A percentile compares a stretch with the other conserved stretches of the same genome.
Conservation (phyloP, 2,329 filamentous ascomycete genomes). For the Ophiocordyceps camponoti-rufipedis region DNA sequence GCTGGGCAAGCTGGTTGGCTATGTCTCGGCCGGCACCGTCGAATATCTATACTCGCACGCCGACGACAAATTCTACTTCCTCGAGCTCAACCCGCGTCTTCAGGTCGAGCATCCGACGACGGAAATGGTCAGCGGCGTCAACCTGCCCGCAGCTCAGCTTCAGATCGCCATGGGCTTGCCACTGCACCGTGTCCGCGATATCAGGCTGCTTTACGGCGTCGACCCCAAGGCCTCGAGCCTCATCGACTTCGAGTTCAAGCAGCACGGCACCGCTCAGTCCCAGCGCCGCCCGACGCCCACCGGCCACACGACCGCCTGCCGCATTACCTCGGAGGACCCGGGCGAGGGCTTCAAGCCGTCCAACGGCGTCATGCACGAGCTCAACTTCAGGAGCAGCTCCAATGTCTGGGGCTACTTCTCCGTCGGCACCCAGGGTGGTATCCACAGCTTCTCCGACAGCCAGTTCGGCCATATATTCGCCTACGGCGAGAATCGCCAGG, state of each 20-base stretch:
- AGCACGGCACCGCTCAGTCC: conserved; percentile 60
- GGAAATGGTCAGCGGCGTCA: conserved; percentile 97
- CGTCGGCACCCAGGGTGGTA: conserved; percentile 86
- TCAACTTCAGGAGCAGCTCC: conserved; percentile 97
- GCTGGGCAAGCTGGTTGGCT: conserved; percentile 83
- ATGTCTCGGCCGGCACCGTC: conserved; percentile 95
- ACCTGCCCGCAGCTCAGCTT: conserved; percentile 89
- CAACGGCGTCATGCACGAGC: conserved; percentile 94
- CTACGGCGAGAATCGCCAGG: conserved; percentile 91
- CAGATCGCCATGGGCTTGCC: conserved; percentile 98
- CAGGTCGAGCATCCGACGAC: conserved; percentile 99
- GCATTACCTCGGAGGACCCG: conserved; percentile 97
- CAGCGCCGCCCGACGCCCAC: conserved; percentile 86
- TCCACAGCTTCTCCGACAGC: conserved; percentile 97
- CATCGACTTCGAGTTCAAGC: conserved; percentile 95
- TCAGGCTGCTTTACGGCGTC: conserved; percentile 86
- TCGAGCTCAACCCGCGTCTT: conserved; percentile 95
- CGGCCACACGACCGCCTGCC: conserved; percentile 93
- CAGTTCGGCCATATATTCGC: conserved; percentile 99
- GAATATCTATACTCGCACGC: conserved; percentile 97
- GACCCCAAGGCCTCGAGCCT: conserved; percentile 73
- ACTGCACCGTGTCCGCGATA: conserved; percentile 87
- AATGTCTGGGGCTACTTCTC: conserved; percentile 99
- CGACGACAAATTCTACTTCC: conserved; percentile 98
- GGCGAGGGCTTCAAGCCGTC: conserved; percentile 99